These are phyloP conservation scores for Russula olivacea DNA, from an alignment of 768 basidiomycete genomes.

Conservation along the genomic window DNA sequence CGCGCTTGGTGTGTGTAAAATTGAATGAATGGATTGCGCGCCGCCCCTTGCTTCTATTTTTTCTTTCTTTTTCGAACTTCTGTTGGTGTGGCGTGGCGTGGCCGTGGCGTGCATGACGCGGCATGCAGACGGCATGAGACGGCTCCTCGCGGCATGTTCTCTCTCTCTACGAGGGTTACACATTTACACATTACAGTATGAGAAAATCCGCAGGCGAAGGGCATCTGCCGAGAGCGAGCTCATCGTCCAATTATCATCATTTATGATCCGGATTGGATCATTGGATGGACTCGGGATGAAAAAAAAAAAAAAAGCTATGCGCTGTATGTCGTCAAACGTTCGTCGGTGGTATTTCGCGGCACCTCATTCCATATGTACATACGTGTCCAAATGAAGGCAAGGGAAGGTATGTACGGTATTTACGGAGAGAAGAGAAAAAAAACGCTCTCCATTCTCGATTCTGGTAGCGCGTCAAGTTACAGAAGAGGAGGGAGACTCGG, in stretches of 20 bases:
- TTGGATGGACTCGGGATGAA: too few relatives aligned
- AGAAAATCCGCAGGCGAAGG: too few relatives aligned
- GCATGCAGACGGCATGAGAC: not conserved
- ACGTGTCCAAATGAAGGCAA: not conserved
- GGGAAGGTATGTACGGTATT: not conserved
- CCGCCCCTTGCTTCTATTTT: not conserved
- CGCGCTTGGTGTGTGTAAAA: not conserved
- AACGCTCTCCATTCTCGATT: too few relatives aligned
- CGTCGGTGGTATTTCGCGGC: not conserved
- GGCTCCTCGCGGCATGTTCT: not conserved
- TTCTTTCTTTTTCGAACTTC: constrained; percentile 12
- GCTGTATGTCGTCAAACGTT: not conserved
- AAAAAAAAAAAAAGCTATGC: too few relatives aligned
- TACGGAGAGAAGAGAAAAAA: not conserved
- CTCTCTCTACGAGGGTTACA: too few relatives aligned
- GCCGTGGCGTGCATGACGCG: too few relatives aligned
- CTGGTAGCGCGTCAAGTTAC: not conserved
- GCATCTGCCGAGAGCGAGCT: too few relatives aligned
- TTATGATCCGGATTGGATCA: too few relatives aligned
- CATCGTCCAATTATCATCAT: too few relatives aligned
- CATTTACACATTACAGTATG: too few relatives aligned
- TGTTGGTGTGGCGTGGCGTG: constrained; percentile 10
- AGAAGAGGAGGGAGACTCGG: not conserved
- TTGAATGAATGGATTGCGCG: not conserved
- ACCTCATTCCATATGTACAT: too few relatives aligned